Evolutionary conservation across 331 rosid genomes (phyloP).

Genomic region (Ulmus americana): DNA sequence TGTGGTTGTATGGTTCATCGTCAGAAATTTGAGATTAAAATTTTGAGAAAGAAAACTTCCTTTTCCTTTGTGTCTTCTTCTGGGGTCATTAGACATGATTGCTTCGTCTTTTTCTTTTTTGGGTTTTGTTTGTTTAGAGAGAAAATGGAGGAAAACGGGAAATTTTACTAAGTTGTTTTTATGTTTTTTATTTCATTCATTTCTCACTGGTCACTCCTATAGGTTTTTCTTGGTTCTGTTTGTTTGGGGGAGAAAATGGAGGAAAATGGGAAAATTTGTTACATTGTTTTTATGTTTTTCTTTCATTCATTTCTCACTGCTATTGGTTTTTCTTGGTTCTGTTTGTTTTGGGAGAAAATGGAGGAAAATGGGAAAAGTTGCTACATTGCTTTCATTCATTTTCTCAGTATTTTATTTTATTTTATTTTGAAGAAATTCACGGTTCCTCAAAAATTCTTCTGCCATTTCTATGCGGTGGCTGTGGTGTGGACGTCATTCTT

Average conservation of each 20-base stretch:
- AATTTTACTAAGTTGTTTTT: not conserved
- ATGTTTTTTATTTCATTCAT: not conserved
- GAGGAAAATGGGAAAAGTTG: no score
- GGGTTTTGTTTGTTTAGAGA: slow-evolving; percentile 6
- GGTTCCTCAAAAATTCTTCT: slow-evolving; percentile 66
- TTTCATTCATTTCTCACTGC: not conserved
- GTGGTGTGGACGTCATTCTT: slow-evolving; percentile 66
- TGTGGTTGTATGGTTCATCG: no score
- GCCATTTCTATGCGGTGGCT: slow-evolving; percentile 66
- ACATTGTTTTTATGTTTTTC: not conserved
- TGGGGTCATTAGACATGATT: no score
- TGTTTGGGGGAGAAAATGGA: no score
- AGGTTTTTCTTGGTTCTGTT: not conserved
- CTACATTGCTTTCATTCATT: no score
- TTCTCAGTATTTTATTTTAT: not conserved
- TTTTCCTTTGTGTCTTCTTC: no score
- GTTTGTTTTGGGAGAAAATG: no score
- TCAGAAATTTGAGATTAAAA: no score
- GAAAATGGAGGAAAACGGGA: slow-evolving; percentile 5
- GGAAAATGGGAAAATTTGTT: not conserved
- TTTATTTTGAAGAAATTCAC: slow-evolving; percentile 58
- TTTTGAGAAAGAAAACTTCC: no score
- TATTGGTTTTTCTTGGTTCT: not conserved
- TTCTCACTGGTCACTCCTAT: no score
- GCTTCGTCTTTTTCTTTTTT: not conserved